These are phyloP conservation scores for Lichenothelia convexa DNA, from an alignment of 495 filamentous ascomycete species.

Conservation along the genomic window DNA sequence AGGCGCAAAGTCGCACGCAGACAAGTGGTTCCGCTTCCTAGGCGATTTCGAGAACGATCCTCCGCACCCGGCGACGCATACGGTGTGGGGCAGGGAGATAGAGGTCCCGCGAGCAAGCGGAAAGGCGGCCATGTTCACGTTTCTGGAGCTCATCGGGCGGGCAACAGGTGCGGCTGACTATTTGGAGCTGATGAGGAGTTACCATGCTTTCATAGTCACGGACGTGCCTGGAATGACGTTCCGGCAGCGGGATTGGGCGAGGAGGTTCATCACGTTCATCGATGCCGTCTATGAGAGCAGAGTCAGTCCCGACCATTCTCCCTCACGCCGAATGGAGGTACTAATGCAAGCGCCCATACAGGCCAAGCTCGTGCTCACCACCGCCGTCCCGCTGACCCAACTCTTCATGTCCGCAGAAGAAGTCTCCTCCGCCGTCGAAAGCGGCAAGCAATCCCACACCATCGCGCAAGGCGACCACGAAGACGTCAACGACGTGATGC, in stretches of 20 bases:
- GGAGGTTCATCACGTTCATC: slow-evolving; percentile 92
- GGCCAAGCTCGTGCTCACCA: slow-evolving; percentile 92
- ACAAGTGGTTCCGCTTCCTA: slow-evolving; percentile 89
- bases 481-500: slow-evolving; percentile 63
- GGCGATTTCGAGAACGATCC: slow-evolving; percentile 65
- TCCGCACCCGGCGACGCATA: slow-evolving; percentile 56
- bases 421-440: slow-evolving; percentile 34
- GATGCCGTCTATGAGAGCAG: slow-evolving; percentile 77
- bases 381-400: slow-evolving; percentile 61
- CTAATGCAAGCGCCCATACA: too few relatives aligned
- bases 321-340: too few relatives aligned
- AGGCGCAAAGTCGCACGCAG: slow-evolving; percentile 58
- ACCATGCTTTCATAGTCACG: slow-evolving; percentile 80
- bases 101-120: slow-evolving; percentile 75
- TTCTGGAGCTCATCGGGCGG: slow-evolving; percentile 70
- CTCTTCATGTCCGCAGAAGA: slow-evolving; percentile 80
- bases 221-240: slow-evolving; percentile 84
- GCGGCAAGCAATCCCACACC: slow-evolving; percentile 15
- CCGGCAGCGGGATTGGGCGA: slow-evolving; percentile 67
- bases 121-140: slow-evolving; percentile 72
- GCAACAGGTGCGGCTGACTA: slow-evolving; percentile 90
- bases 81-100: slow-evolving; percentile 89
- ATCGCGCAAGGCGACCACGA: slow-evolving; percentile 30
- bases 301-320: too few relatives aligned
- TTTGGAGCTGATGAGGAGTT: slow-evolving; percentile 75